Base-by-base conservation (phyloP, 2,329 filamentous ascomycete genomes). In the Paecilomyces niveus region DNA sequence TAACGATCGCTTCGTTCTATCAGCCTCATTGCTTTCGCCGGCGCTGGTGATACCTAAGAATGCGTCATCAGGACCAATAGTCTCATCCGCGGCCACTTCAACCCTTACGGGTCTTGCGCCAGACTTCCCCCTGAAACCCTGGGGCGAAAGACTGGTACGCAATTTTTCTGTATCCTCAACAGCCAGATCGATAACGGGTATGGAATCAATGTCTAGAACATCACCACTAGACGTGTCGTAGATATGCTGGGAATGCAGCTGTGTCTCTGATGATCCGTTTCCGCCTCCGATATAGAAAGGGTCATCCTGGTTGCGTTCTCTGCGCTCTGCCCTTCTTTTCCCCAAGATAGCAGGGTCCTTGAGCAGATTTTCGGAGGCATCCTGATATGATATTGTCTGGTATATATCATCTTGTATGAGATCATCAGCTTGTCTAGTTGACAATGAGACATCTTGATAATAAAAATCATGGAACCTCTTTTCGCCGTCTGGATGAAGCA, bases 121-220 rank as follows among this genome's bases (percentile, higher is more conserved):
- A 68, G 61, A 74, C 65, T 61, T 69, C 59, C 62, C 54, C 60
- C 65, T 66, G 61, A 55, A 70, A 57, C 54, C 70, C 57, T 58
- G 54, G 24, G 53, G 53, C 57, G 50, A 57, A 54, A 62, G 58
- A 24, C 54, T 50, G 18, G 32, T 57, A 22, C 21, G 53, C 35
- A 56, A 49, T 21, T 59, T 61, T 29, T 72, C 74, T 8, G 81
- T 71, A 60, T 82, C 83, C 32, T 87, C 86, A 7, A 97, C 82
- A 61, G 95, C 87, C 53, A 99, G 81, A 70, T 96, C 87, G 86
- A 99, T 94, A 67, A 99, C 93, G 1, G 94, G 94, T 66, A 99
- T 99, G 1, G 90, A 85, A 73, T 99, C 94, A 51, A 99, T 88
- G 70, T 99, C 93, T 8, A 97, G 78, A 52, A 89, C 88, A 2